Evolutionary conservation across 371 early-diverging fungal genomes (phyloP), one percentile per base, ranked within the genome.

Genomic region (Batkoa obscura): DNA sequence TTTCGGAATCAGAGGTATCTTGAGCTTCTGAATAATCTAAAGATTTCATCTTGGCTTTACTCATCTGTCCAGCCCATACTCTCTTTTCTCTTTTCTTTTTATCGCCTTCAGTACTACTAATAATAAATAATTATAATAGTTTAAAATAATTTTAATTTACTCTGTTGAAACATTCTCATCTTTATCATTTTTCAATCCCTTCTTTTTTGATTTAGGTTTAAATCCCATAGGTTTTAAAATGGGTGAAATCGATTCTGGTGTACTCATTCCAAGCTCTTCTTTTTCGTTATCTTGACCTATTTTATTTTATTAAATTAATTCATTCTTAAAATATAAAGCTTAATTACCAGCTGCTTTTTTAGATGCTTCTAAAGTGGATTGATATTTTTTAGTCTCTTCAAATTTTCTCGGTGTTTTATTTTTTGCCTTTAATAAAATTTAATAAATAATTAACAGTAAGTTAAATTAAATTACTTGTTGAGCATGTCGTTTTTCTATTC

Each of bases 311-410:
- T 42, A 33, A 31, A 23, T 31, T 12, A 43, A 31, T 4, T 48
- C 12, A 10, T 43, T 38, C 13, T 50, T 49, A 47, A 50, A 46
- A 15, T 23, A 31, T 42, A 43, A 15, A 37, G 30, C 48, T 23
- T 23, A 51, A 60, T 57, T 65, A 71, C 73, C 68, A 57, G 74
- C 68, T 59, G 72, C 74, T 50, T 66, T 62, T 65, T 78, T 74
- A n/a, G 84, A 78, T 30, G 76, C 88, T 46, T 81, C 80, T 0
- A 83, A 62, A 0, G 89, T 78, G 45, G 67, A 73, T 54, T 85
- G 72, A 62, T 75, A 92, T 67, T 83, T 86, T 45, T 78, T 82
- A 3, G 89, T 85, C 15, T 89, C 74, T 57, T 89, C 83, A 65
- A 92, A 92, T 64, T 71, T 78, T 62, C 88, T 71, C 33, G 90